Base-by-base conservation (phyloP, 2,329 filamentous ascomycete species). In the Colletotrichum scovillei region DNA sequence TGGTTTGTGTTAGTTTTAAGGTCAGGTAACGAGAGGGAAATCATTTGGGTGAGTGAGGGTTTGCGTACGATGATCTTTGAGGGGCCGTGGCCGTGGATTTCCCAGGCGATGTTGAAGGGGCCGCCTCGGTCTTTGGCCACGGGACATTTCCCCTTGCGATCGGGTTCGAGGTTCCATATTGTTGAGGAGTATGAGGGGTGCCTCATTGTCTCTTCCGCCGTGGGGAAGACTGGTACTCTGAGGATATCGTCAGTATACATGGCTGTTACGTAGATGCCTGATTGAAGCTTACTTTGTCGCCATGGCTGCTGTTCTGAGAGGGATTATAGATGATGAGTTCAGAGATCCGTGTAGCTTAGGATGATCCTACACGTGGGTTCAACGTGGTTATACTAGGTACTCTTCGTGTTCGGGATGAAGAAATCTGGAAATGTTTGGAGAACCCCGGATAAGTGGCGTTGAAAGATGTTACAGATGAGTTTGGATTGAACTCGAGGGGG, bases 41-140 rank as follows among this genome's bases (percentile, higher is more conserved):
- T 5, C 32, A 35, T 4, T 65, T 35, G 53, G 32, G 14, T 28
- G 65, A n/a, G 7, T 70, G 60, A 57, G 72, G 73, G 53, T 65
- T 35, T 89, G 92, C 76, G 53, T 86, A 97, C 94, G 77, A 95
- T 86, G 75, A 97, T 84, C 84, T 93, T 93, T 76, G 89, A 87
- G 60, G 92, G 89, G 4, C 94, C 94, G 74, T 88, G 84, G 69
- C 95, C 94, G 84, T 97, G 94, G 60, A 97, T 86, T 82, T 97
- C 93, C 88, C 94, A 97, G 66, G 90, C 87, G 65, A 97, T 90
- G 58, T 93, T 88, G 76, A 97, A 85, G 24, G 94, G 94, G 2
- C 94, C 94, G 75, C 94, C 93, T 77, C 93, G 89, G 49, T 85
- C 89, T 68, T 88, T 85, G n/a, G 92, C 94, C 32, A 94, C 93